Base-by-base conservation (phyloP, 345 rosid species). In the Leavenworthia alabamica region DNA sequence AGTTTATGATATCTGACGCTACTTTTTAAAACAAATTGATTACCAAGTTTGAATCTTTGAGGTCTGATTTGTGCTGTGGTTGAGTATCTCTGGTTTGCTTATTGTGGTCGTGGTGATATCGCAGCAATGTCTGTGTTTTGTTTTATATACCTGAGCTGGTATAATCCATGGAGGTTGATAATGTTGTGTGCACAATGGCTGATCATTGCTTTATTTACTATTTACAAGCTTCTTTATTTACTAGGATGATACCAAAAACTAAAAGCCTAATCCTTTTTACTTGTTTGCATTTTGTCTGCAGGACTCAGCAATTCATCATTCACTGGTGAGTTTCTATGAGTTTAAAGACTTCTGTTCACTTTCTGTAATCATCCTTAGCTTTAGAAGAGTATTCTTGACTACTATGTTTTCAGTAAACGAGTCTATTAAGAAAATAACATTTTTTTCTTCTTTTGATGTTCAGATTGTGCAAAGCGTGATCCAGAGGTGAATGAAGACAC, bases 401-500 rank as follows among this genome's bases (percentile, higher is more conserved):
- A 17, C 49, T 42, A 15, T 50, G 17, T 9, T 43, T 55, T 6
- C 13, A 20, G 55, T 45, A n/a, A 27, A 56, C 5, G 6, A 56
- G 32, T 4, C 3, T 28, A 5, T 2, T 39, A 58, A 41, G 46
- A 41, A n/a, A n/a, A n/a, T n/a, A n/a, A 11, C 33, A 23, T 22
- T 5, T 20, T 48, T 4, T 5, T 20, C 40, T 4, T 22, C 33
- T 16, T 50, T 23, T 40, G 37, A 41, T 45, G 22, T 0, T 4
- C 42, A 86, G 98, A 86, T 77, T 89, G 96, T 49, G 79, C 85
- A 15, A 92, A 89, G 80, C 95, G 54, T 72, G 95, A 89, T 17
- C 87, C 90, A 11, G 95, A 82, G 76, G 88, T 82, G 43, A 82
- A 80, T 64, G 94, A 86, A 76, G 97, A 89, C 26, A 79, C 82